These are phyloP conservation scores for Dioscorea cayenensis DNA, from an alignment of 116 monocot species.

Conservation along the genomic window DNA sequence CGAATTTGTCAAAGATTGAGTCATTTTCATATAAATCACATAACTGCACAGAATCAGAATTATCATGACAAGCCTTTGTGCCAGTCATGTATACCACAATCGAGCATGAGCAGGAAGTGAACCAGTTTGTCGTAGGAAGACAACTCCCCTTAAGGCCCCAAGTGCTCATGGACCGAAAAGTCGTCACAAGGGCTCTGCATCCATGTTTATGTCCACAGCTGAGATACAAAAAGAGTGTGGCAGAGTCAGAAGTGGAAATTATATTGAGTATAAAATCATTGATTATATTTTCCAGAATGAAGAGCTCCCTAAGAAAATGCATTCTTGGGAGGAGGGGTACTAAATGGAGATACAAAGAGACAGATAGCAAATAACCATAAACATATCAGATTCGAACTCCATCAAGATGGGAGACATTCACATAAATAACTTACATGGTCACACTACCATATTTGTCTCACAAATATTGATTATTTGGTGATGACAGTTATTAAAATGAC, in stretches of 20 bases:
- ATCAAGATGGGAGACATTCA: neutral
- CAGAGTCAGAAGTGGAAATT: neutral
- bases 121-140: neutral
- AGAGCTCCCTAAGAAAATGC: no score
- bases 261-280: neutral
- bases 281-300: no score
- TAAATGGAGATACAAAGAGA: neutral
- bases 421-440: neutral
- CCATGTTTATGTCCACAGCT: constrained; percentile 94
- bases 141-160: constrained; percentile 66
- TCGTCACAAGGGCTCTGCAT: no score
- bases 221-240: constrained; percentile 2
- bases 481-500: neutral
- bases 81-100: neutral
- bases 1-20: constrained; percentile 93
- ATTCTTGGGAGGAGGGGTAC: no score
- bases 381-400: constrained; percentile 22
- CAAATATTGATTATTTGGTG: neutral
- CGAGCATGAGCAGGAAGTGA: neutral
- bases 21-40: constrained; percentile 93
- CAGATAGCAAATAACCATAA: neutral
- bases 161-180: no score
- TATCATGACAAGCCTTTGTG: neutral
- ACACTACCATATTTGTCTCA: neutral
- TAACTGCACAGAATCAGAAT: constrained; percentile 32